A percentile compares a stretch with the other conserved stretches of the same genome.
phyloP scores from a whole-genome alignment of 306 rosid genomes.

The Quillaja saponaria region DNA sequence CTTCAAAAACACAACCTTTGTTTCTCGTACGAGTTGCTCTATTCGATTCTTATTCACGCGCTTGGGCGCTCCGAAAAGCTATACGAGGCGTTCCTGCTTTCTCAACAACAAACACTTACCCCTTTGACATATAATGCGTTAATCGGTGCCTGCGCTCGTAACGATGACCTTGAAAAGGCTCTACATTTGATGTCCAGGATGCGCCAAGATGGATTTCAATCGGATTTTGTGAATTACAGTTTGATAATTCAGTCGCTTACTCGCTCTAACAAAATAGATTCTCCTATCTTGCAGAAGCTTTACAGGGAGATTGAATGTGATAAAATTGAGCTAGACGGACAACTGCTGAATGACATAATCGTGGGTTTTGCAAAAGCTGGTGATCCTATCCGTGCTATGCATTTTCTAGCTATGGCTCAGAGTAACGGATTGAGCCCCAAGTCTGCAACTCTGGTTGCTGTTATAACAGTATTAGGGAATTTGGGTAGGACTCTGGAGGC shows the following conservation, averaged over 20 bases:
- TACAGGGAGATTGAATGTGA: conserved; percentile 68
- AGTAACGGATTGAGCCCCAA: conserved; percentile 71
- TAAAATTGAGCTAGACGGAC: conserved; percentile 73
- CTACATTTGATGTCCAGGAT: conserved; percentile 73
- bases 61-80: conserved; percentile 88
- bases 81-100: conserved; percentile 82
- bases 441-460: conserved; percentile 60
- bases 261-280: conserved; percentile 64
- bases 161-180: conserved; percentile 81
- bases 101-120: conserved; percentile 68
- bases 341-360: conserved; percentile 70
- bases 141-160: conserved; percentile 87
- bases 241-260: conserved; percentile 78
- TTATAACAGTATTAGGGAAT: conserved; percentile 71
- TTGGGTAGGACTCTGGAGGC: conserved; percentile 74
- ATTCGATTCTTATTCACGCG: conserved; percentile 90
- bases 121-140: conserved; percentile 86
- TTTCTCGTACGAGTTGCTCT: conserved; percentile 84
- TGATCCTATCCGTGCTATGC: conserved; percentile 64
- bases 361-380: conserved; percentile 82
- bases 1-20: conserved; percentile 86
- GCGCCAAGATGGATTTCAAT: conserved; percentile 80
- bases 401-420: conserved; percentile 75
- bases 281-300: conserved; percentile 74
- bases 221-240: conserved; percentile 80